Evolutionary conservation across 345 rosid genomes (phyloP), one percentile per base, ranked within the genome.

Genomic region (Melastoma malabathricum): DNA sequence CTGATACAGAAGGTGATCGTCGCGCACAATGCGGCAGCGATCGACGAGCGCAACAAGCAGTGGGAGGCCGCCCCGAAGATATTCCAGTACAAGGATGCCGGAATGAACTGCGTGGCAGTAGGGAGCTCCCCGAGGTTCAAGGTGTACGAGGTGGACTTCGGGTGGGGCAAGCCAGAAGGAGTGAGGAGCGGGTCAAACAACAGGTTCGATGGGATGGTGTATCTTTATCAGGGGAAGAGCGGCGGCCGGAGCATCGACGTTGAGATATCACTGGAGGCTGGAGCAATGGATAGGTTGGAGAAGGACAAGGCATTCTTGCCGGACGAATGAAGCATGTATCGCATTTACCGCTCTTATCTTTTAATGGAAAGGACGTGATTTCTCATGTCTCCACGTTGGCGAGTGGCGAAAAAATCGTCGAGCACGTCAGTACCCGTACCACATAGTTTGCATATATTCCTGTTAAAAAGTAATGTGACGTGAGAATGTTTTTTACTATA

Each of bases 121-220:
- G 98, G 98, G 29, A 87, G 96, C 77, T 92, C 98, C 18, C 98
- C 98, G 15, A 80, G 97, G 79, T 92, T 92, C 56, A 61, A 55
- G 70, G 93, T 92, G 12, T 87, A 87, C 34, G 95, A 82, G 3
- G 93, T 92, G 45, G 95, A 87, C 58, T 92, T 87, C 63, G 98
- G 98, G 46, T 92, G 78, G 81, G 95, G 97, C 0, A 63, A 73
- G 54, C 97, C 97, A 0, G 97, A 87, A 67, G 63, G 76, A 0
- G 98, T 87, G 38, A 57, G 97, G 64, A 87, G 94, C 44, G 98
- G 98, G 47, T 64, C 72, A 51, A 92, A 87, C 43, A 87, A 87
- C 59, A 56, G 88, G 70, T 92, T 92, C n/a, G 90, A 92, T 18
- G 98, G 97, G 61, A 84, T 87, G 97, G 79, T 92, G 58, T 84